phyloP scores from a whole-genome alignment of 306 rosid genomes.

The Sechiopsis laciniata region DNA sequence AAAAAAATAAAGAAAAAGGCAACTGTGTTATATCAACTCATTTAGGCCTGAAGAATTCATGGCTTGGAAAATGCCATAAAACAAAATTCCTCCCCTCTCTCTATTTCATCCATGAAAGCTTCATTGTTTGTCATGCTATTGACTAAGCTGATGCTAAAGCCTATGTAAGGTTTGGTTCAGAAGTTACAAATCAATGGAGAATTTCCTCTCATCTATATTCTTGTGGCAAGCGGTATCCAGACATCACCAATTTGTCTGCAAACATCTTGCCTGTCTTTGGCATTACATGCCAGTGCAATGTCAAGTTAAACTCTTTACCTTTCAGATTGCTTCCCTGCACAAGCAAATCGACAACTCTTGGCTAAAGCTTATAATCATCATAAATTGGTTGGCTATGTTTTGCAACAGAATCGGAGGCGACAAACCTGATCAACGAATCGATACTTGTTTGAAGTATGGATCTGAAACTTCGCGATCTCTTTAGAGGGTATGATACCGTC shows the following conservation, averaged over 20 bases:
- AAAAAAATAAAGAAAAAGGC: too few species aligned
- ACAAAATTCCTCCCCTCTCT: not conserved
- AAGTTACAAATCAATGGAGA: slow-evolving; percentile 12
- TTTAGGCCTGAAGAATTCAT: slow-evolving; percentile 15
- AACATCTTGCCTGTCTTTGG: slow-evolving; percentile 95
- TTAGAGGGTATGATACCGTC: slow-evolving; percentile 84
- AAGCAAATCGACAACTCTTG: not conserved
- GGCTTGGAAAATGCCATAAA: slow-evolving; percentile 1
- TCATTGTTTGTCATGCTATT: not conserved
- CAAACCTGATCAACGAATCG: slow-evolving; percentile 69
- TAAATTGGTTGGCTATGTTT: not conserved
- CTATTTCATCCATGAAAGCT: slow-evolving; percentile 14
- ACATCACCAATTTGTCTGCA: slow-evolving; percentile 62
- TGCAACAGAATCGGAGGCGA: not conserved
- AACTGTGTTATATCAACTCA: not conserved
- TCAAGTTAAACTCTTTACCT: slow-evolving; percentile 77
- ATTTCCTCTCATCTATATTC: slow-evolving; percentile 54
- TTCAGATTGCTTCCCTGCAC: slow-evolving; percentile 78
- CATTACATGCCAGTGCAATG: slow-evolving; percentile 98
- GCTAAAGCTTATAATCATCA: not conserved
- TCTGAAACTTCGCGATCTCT: slow-evolving; percentile 70
- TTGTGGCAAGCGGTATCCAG: slow-evolving; percentile 67
- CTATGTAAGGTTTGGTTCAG: not conserved
- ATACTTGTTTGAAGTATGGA: slow-evolving; percentile 79
- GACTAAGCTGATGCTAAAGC: slow-evolving; percentile 8